Conservation (phyloP, 768 basidiomycete species). For the Candolleomyces aberdarensis region DNA sequence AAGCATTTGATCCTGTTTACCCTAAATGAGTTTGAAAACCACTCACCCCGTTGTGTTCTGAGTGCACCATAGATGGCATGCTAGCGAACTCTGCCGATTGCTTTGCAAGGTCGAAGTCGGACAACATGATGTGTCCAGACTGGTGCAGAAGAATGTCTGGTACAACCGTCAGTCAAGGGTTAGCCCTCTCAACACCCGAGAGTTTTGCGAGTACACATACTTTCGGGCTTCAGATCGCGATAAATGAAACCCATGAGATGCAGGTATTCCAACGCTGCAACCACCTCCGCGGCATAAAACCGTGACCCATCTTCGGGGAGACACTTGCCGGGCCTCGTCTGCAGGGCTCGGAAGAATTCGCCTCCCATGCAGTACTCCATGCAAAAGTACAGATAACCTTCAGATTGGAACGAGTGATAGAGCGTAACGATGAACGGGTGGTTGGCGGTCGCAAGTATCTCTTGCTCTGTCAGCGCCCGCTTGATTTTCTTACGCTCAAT, state of each 20-base stretch:
- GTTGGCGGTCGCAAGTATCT: slow-evolving; percentile 97
- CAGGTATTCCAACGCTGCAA: slow-evolving; percentile 95
- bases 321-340: slow-evolving; percentile 95
- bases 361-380: slow-evolving; percentile 99
- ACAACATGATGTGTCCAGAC: slow-evolving; percentile 98
- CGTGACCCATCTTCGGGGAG: slow-evolving; percentile 92
- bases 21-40: slow-evolving; percentile 1
- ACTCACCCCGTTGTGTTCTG: slow-evolving; percentile 86
- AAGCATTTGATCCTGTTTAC: slow-evolving; percentile 9
- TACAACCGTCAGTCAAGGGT: slow-evolving; percentile 10
- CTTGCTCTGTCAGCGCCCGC: slow-evolving; percentile 96
- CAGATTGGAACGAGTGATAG: slow-evolving; percentile 98
- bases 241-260: slow-evolving; percentile 99
- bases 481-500: slow-evolving; percentile 99
- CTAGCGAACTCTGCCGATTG: slow-evolving; percentile 85
- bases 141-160: slow-evolving; percentile 96
- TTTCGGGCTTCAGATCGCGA: slow-evolving; percentile 98
- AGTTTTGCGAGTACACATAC: slow-evolving; percentile 50
- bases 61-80: slow-evolving; percentile 84
- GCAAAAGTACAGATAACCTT: slow-evolving; percentile 97
- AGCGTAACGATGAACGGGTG: slow-evolving; percentile 99
- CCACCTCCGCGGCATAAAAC: slow-evolving; percentile 98
- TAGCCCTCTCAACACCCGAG: slow-evolving; percentile 8
- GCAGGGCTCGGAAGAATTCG: slow-evolving; percentile 97
- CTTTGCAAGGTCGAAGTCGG: slow-evolving; percentile 98